phyloP scores from a whole-genome alignment of 257 asterid genomes.

The Solanum gandarillasii region DNA sequence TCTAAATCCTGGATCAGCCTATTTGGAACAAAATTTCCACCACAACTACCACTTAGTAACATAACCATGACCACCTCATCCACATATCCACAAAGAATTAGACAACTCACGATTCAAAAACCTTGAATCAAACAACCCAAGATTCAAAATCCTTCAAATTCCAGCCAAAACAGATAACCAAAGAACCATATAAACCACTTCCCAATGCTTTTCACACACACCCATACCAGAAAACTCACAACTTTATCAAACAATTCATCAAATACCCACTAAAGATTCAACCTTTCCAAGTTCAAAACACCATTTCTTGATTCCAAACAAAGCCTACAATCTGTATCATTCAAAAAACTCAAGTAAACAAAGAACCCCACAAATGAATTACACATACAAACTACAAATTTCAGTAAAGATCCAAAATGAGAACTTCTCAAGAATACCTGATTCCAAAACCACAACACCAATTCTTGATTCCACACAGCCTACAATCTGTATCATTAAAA shows the following conservation, averaged over 20 bases:
- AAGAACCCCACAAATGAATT: neutral
- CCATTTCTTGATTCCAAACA: neutral
- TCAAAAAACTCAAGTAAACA: neutral
- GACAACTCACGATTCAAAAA: neutral
- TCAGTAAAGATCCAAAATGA: neutral
- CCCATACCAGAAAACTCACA: neutral
- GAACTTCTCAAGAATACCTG: neutral
- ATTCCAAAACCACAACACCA: neutral
- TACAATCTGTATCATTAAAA: neutral
- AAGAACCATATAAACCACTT: neutral
- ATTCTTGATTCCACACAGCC: neutral
- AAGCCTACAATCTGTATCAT: neutral
- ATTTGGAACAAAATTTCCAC: neutral
- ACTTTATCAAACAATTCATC: neutral
- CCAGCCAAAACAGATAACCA: neutral
- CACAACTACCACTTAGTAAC: constrained; percentile 4
- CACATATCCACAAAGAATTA: neutral
- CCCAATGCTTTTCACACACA: neutral
- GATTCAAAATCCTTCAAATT: neutral
- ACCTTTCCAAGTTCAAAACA: neutral
- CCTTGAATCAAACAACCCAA: neutral
- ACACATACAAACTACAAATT: neutral
- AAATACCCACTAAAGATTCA: constrained; percentile 2
- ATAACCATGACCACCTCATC: constrained; percentile 7
- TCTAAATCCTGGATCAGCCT: neutral